Evolutionary conservation across 2,329 filamentous ascomycete species (phyloP).

Genomic region (Exophiala viscosa): DNA sequence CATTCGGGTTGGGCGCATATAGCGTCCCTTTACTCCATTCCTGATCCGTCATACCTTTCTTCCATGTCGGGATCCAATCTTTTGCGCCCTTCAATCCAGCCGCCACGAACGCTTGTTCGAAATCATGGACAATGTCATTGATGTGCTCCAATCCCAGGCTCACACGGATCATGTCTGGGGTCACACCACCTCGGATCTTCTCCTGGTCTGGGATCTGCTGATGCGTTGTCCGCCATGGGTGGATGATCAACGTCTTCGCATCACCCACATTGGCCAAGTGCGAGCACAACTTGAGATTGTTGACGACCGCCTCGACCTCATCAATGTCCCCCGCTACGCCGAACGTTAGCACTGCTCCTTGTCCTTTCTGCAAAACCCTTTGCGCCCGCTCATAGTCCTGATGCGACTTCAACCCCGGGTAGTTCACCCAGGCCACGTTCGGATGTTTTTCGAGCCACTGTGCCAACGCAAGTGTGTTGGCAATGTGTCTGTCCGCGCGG

Average conservation of each 20-base stretch:
- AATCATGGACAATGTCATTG: slow-evolving; percentile 87
- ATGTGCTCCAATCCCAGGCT: slow-evolving; percentile 89
- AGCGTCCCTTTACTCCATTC: slow-evolving; percentile 7
- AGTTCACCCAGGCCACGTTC: slow-evolving; percentile 88
- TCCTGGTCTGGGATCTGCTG: slow-evolving; percentile 78
- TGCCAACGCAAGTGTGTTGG: slow-evolving; percentile 78
- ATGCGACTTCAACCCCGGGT: slow-evolving; percentile 81
- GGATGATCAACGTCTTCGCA: slow-evolving; percentile 82
- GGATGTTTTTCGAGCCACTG: slow-evolving; percentile 77
- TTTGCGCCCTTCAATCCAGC: slow-evolving; percentile 7
- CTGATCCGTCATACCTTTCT: slow-evolving; percentile 3
- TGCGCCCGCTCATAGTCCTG: slow-evolving; percentile 73
- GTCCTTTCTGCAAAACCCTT: slow-evolving; percentile 79
- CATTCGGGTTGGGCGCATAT: slow-evolving; percentile 6
- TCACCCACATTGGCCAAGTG: slow-evolving; percentile 94
- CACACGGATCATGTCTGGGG: slow-evolving; percentile 80
- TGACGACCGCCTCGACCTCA: slow-evolving; percentile 81
- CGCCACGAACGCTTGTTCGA: slow-evolving; percentile 74
- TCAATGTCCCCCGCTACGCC: slow-evolving; percentile 81
- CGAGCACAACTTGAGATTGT: slow-evolving; percentile 92
- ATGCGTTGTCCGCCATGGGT: slow-evolving; percentile 86
- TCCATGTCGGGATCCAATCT: slow-evolving; percentile 11
- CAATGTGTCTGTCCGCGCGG: slow-evolving; percentile 78
- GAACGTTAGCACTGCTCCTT: slow-evolving; percentile 89
- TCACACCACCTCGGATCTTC: slow-evolving; percentile 70